phyloP scores from a whole-genome alignment of 176 grass and related monocot species.

The Juncus effusus region DNA sequence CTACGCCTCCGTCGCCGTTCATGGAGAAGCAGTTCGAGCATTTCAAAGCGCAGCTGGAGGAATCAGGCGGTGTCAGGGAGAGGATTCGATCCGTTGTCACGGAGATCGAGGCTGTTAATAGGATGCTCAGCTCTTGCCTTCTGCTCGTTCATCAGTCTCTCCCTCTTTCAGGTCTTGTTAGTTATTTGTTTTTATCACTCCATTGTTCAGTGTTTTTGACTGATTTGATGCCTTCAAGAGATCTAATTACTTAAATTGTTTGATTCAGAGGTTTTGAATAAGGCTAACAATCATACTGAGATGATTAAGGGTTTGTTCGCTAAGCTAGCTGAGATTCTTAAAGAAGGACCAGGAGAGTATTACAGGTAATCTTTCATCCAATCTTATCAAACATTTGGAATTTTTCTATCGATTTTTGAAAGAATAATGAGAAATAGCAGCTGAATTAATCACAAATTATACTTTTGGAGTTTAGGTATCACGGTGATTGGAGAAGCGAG shows the following conservation, averaged over 20 bases:
- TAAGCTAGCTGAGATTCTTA: constrained; percentile 64
- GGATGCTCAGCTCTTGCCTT: constrained; percentile 60
- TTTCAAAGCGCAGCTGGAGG: constrained; percentile 71
- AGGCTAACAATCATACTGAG: constrained; percentile 69
- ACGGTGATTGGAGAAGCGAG: constrained; percentile 79
- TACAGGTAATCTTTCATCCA: constrained; percentile 48
- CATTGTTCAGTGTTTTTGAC: background rate
- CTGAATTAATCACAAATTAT: constrained; percentile 13
- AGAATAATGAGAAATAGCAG: background rate
- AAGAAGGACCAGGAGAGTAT: constrained; percentile 70
- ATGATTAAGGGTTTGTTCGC: constrained; percentile 60
- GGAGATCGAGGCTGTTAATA: constrained; percentile 66
- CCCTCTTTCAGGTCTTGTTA: constrained; percentile 45
- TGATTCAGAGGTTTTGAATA: constrained; percentile 71
- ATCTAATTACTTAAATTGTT: background rate
- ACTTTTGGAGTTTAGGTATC: constrained; percentile 50
- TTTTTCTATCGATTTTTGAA: background rate
- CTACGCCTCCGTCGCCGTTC: constrained; percentile 25
- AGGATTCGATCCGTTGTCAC: constrained; percentile 62
- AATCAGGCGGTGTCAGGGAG: constrained; percentile 62
- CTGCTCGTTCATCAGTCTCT: constrained; percentile 83
- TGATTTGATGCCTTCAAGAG: background rate
- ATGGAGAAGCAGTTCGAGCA: constrained; percentile 87
- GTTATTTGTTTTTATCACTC: background rate
- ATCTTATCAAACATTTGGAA: background rate